Conservation (phyloP, 352 stramenopile species). For the Pythium sukuiense region DNA sequence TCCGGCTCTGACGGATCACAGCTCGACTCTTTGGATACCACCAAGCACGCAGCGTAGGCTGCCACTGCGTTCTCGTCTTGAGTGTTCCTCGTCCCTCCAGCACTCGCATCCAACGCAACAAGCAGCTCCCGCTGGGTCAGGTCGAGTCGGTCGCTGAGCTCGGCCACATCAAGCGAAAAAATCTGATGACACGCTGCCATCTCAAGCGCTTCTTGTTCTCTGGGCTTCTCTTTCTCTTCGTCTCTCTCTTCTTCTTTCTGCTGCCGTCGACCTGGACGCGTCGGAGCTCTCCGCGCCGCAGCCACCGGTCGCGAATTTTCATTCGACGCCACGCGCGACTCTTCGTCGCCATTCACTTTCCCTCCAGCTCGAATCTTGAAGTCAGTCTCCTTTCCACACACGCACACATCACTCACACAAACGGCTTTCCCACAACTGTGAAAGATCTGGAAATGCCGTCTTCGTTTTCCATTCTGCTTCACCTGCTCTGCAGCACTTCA, state of each 20-base stretch:
- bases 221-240: background rate
- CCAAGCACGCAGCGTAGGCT: conserved; percentile 17
- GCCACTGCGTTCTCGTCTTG: background rate
- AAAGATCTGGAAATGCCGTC: too few relatives aligned
- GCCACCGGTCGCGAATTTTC: background rate
- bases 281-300: background rate
- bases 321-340: conserved; percentile 2
- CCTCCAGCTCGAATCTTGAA: background rate
- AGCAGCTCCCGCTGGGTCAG: conserved; percentile 22
- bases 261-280: background rate
- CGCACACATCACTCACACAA: background rate
- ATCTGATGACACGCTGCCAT: conserved; percentile 15
- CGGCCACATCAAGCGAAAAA: conserved; percentile 25
- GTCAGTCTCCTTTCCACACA: too few relatives aligned
- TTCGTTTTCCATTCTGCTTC: background rate
- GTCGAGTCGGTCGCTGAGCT: conserved; percentile 26
- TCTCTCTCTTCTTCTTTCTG: too few relatives aligned
- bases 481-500: conserved; percentile 81
- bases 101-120: conserved; percentile 7
- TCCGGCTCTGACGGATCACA: background rate
- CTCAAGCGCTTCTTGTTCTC: background rate
- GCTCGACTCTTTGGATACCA: conserved; percentile 11
- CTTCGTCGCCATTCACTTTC: background rate
- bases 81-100: background rate
- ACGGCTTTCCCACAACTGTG: too few relatives aligned